Percentiles rank a stretch among this genome's conserved stretches.
These are phyloP conservation scores for Populus tomentosa DNA, from an alignment of 441 rosid genomes.

Conservation along the genomic window DNA sequence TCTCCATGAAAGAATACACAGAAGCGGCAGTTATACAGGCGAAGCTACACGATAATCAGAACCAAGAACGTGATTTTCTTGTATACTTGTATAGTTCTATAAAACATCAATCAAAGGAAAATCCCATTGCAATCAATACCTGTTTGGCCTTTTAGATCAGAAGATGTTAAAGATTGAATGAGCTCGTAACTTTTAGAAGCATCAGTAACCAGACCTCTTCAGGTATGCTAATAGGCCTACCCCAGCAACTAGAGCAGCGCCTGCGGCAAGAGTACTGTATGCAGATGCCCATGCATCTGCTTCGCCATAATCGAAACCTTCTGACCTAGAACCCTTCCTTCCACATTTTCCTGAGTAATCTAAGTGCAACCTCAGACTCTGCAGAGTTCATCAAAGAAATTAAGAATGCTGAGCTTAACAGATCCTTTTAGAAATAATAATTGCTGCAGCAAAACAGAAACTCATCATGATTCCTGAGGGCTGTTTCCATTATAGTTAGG, in stretches of 20 bases:
- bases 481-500: neutral
- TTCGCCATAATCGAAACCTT: slow-evolving; percentile 50
- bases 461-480: neutral
- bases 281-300: slow-evolving; percentile 89
- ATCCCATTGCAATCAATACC: neutral
- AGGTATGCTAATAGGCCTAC: slow-evolving; percentile 74
- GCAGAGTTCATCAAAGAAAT: slow-evolving; percentile 26
- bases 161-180: neutral
- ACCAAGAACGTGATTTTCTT: neutral
- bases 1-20: slow-evolving; percentile 4
- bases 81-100: slow-evolving; percentile 6
- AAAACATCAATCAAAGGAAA: slow-evolving; percentile 10
- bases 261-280: slow-evolving; percentile 82
- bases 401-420: neutral
- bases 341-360: slow-evolving; percentile 51
- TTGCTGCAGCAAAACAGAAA: neutral
- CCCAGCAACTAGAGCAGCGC: slow-evolving; percentile 91
- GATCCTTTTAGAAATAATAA: neutral
- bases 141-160: neutral
- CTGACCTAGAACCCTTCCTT: slow-evolving; percentile 40
- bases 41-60: neutral
- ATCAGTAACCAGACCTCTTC: slow-evolving; percentile 50
- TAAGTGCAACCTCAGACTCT: slow-evolving; percentile 89
- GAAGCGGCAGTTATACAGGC: neutral
- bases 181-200: neutral